phyloP scores from a whole-genome alignment of 768 basidiomycete species.

The Russula compacta region DNA sequence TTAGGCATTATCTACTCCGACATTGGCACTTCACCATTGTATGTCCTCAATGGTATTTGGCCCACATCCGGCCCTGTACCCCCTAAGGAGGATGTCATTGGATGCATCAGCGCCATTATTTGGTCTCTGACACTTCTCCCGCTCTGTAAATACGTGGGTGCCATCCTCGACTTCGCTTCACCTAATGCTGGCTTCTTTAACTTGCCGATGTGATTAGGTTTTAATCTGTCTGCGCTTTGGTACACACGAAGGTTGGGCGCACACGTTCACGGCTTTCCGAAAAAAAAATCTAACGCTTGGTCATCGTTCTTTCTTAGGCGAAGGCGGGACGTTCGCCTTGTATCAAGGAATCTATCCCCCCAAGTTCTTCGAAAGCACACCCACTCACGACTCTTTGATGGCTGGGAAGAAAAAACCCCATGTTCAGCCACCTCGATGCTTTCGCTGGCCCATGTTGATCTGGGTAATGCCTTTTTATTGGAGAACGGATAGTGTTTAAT shows the following conservation, averaged over 20 bases:
- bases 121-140: constrained; percentile 57
- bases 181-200: background rate
- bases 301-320: constrained; percentile 33
- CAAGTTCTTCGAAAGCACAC: constrained; percentile 13
- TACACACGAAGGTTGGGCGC: constrained; percentile 38
- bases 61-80: constrained; percentile 39
- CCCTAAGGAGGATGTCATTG: constrained; percentile 51
- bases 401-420: constrained; percentile 5
- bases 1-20: constrained; percentile 36
- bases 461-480: constrained; percentile 34
- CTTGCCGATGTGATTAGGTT: constrained; percentile 27
- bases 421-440: constrained; percentile 19
- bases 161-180: background rate
- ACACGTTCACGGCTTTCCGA: background rate
- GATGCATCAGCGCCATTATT: constrained; percentile 52
- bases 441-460: constrained; percentile 43
- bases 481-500: background rate
- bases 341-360: constrained; percentile 54
- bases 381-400: constrained; percentile 21
- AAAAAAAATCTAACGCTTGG: background rate
- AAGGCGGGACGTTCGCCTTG: constrained; percentile 61
- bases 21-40: constrained; percentile 52
- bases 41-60: constrained; percentile 60
- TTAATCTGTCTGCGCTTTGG: constrained; percentile 41
- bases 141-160: constrained; percentile 51